Percentiles rank a stretch among this genome's conserved stretches.
Conservation (phyloP, 495 filamentous ascomycete species). For the Penicillium cataractarum region DNA sequence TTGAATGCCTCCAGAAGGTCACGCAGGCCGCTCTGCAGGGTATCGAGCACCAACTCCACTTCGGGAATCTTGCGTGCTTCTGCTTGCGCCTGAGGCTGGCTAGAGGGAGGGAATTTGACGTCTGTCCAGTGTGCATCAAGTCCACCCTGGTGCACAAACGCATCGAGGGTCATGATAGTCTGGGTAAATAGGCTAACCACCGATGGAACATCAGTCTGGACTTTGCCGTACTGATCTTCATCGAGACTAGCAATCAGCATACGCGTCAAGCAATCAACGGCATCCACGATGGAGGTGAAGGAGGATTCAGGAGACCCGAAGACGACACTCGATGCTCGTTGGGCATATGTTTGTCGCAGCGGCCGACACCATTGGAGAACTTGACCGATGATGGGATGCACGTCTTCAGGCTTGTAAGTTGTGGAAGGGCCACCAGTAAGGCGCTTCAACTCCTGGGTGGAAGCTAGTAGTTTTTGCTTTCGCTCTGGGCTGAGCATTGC, state of each 20-base stretch:
- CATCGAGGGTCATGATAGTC: conserved; percentile 69
- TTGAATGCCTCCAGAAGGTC: conserved; percentile 70
- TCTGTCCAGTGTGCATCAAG: conserved; percentile 84
- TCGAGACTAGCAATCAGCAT: conserved; percentile 71
- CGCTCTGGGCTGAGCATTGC: conserved; percentile 47
- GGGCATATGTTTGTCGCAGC: conserved; percentile 71
- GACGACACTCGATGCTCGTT: conserved; percentile 62
- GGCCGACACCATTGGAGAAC: conserved; percentile 60
- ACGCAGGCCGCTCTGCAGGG: conserved; percentile 60
- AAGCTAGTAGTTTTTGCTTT: conserved; percentile 43
- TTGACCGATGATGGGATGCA: conserved; percentile 43
- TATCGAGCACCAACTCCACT: conserved; percentile 63
- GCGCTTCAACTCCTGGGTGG: conserved; percentile 43
- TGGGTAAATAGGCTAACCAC: conserved; percentile 72
- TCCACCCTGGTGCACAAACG: conserved; percentile 55
- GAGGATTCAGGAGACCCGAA: conserved; percentile 70
- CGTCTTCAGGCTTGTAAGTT: conserved; percentile 39
- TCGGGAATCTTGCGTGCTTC: conserved; percentile 52
- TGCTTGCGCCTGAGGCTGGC: conserved; percentile 43
- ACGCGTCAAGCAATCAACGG: conserved; percentile 66
- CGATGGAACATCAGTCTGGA: conserved; percentile 72
- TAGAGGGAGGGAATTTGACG: conserved; percentile 53
- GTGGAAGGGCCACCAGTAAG: conserved; percentile 38
- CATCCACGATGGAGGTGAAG: conserved; percentile 66
- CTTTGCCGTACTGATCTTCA: conserved; percentile 88